Base-by-base conservation (phyloP, 768 basidiomycete genomes). In the Boletus tomentosulus region DNA sequence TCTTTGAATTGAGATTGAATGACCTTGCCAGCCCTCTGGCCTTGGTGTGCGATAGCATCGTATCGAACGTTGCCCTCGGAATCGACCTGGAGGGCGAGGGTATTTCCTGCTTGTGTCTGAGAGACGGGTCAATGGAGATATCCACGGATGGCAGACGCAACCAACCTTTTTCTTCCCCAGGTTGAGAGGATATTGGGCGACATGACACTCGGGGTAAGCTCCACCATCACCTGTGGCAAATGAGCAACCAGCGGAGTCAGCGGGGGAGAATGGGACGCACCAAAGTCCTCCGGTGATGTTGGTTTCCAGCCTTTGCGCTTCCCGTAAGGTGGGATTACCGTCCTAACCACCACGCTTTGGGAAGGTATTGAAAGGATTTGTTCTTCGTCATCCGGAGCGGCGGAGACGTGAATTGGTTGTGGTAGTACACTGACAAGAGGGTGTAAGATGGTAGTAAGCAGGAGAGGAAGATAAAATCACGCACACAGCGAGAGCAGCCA, bases 1-100 rank as follows among this genome's bases (percentile, higher is more conserved):
- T 98, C 97, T 68, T 97, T 98, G 77, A 97, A 98, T 62, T 95
- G 92, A 0, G 94, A 93, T 66, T 98, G 96, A 11, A 98, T 81
- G 50, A 84, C 73, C 69, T 91, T 91, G 61, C 88, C 92, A 1
- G 81, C 78, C 22, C 92, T 85, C 64, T 97, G 91, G 38, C 97
- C 97, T 71, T 98, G 94, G 56, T 87, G 87, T 9, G 96, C 96
- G 61, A 98, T 98, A 48, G 91, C 95, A 71, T 97, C 95, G 67
- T 98, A 99, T 58, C 92, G 87, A 48, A 98, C 94, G 57, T 93
- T 95, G 44, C 97, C 97, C 70, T 97, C 95, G 55, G 83, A 83
- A 66, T 99, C 96, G 28, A 98, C 96, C 79, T 96, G 95, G 4
- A 99, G 81, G 6, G 97, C 94, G 9, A 99, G 81, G 0, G 97